phyloP scores from a whole-genome alignment of 2,329 filamentous ascomycete genomes.

The Nannizziopsis barbatae region DNA sequence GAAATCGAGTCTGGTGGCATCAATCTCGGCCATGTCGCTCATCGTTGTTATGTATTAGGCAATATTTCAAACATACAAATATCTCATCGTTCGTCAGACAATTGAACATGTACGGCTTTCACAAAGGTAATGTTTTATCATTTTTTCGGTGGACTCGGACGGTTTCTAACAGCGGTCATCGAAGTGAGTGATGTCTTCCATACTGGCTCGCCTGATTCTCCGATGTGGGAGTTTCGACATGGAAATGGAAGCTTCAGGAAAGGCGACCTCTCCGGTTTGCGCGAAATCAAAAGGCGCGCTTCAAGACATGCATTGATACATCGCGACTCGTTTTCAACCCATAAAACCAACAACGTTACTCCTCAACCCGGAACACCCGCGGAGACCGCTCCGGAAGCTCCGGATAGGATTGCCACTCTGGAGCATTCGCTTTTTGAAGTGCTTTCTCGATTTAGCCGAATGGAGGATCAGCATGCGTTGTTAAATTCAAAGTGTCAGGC shows the following conservation, averaged over 20 bases:
- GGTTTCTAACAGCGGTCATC: neutral
- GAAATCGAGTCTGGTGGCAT: conserved; percentile 16
- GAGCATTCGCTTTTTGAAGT: conserved; percentile 79
- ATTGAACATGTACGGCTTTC: conserved; percentile 98
- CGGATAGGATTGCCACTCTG: conserved; percentile 63
- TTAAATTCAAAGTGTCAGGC: conserved; percentile 72
- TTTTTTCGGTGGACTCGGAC: conserved; percentile 15
- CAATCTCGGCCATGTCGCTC: neutral
- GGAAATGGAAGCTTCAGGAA: conserved; percentile 95
- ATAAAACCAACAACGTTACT: conserved; percentile 51
- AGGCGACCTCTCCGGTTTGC: conserved; percentile 76
- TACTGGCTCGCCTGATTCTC: conserved; percentile 82
- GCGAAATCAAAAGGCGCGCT: conserved; percentile 90
- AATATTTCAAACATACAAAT: conserved; percentile 99
- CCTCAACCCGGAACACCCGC: conserved; percentile 77
- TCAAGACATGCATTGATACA: conserved; percentile 89
- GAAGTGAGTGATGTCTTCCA: conserved; percentile 97
- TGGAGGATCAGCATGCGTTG: conserved; percentile 70
- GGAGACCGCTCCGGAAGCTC: conserved; percentile 67
- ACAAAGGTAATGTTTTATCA: conserved; percentile 60
- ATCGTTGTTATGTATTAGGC: conserved; percentile 42
- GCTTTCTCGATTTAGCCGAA: conserved; percentile 60
- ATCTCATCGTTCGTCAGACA: conserved; percentile 97
- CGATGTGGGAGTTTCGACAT: conserved; percentile 98
- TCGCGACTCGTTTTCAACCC: conserved; percentile 71